Evolutionary conservation across 306 rosid species (phyloP), one percentile per base, ranked within the genome.

Genomic region (Quercus gilva): DNA sequence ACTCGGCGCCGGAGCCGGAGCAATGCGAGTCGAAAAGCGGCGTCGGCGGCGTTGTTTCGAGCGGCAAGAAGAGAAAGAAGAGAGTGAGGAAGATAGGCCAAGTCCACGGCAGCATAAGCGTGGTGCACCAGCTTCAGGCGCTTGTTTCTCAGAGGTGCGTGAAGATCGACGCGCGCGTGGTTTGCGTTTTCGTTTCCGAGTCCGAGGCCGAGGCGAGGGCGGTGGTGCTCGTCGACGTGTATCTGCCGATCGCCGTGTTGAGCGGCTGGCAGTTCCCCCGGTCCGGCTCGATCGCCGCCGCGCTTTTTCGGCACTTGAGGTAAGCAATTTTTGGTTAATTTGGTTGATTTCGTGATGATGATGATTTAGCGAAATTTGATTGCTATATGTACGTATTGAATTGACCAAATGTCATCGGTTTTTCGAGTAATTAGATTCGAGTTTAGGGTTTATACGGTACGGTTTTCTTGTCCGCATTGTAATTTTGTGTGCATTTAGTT

Each of bases 241-340:
- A 87, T 69, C 84, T 95, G 13, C 94, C 98, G 0, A 4, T 85
- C 76, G 83, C 61, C 55, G 33, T 88, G 15, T 89, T 89, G 94
- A 78, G 86, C 37, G 98, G 98, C 1, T 90, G 99, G 98, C 98
- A 95, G 89, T 95, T 93, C 29, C 97, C 98, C 4, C 82, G 20
- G 59, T 85, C 81, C 0, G 89, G 87, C 1, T 29, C 93, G 18
- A 59, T 88, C 1, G 98, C 97, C 9, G 98, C 87, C 2, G 92
- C 97, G 0, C 76, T 95, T 52, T 93, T 93, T 69, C 73, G 85
- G 69, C 98, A 95, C 81, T 82, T 95, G 87, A 89, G 99, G 99
- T 95, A 41, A 41, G 12, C 45, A 41, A 41, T 41, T 8, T 37
- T 41, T 2, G 45, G 45, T 41, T 41, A 41, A 41, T 41, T 41